Evolutionary conservation across 1,139 yeast species (phyloP).

Genomic region (Lodderomyces parapsilosis): DNA sequence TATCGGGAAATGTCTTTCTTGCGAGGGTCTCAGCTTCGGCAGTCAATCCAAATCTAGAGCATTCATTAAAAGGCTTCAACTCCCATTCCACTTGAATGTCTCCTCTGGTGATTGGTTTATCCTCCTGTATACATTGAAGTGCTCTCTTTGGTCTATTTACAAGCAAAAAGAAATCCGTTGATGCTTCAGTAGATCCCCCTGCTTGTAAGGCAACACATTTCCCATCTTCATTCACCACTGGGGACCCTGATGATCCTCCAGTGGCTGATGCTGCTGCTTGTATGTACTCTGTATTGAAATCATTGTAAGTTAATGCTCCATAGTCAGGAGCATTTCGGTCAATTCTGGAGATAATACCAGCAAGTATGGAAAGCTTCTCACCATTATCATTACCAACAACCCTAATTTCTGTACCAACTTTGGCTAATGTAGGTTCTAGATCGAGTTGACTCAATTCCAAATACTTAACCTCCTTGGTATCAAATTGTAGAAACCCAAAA

Average conservation of each 20-base stretch:
- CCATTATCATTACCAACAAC: constrained; percentile 98
- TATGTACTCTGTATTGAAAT: constrained; percentile 92
- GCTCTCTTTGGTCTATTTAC: constrained; percentile 83
- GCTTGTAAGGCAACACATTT: constrained; percentile 91
- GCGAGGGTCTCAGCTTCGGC: constrained; percentile 71
- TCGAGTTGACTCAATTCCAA: constrained; percentile 67
- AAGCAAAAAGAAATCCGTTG: constrained; percentile 90
- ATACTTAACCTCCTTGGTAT: constrained; percentile 70
- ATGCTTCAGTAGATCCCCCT: constrained; percentile 88
- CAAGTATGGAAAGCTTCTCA: constrained; percentile 81
- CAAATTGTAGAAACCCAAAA: constrained; percentile 77
- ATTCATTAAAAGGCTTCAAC: constrained; percentile 84
- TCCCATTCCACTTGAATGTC: constrained; percentile 92
- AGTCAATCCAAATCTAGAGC: constrained; percentile 81
- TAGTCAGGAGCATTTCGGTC: constrained; percentile 96
- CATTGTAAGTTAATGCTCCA: constrained; percentile 86
- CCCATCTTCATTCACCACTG: constrained; percentile 87
- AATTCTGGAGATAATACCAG: constrained; percentile 86
- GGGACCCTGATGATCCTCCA: constrained; percentile 95
- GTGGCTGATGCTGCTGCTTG: constrained; percentile 97
- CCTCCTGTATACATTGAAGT: constrained; percentile 64
- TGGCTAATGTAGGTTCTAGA: constrained; percentile 77
- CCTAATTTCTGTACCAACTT: constrained; percentile 87
- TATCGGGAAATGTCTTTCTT: constrained; percentile 66
- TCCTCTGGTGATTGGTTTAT: constrained; percentile 63